phyloP scores from a whole-genome alignment of 129 eudicot species.

The Artemisia annua region DNA sequence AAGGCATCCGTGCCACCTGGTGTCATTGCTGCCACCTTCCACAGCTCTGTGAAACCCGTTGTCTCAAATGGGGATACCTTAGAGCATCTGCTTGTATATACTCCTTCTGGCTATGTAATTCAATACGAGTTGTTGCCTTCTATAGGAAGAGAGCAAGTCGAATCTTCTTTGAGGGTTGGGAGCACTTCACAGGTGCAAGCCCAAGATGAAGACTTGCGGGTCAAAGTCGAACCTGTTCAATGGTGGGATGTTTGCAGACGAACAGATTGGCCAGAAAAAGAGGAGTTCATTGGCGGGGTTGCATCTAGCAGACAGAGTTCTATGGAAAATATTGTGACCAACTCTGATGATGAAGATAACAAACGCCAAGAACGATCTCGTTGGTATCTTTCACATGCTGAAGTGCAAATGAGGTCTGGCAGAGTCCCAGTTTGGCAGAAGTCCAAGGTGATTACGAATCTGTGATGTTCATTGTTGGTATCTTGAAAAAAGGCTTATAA shows the following conservation, averaged over 20 bases:
- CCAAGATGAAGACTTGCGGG: slow-evolving; percentile 77
- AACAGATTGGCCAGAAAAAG: slow-evolving; percentile 88
- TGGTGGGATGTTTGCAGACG: slow-evolving; percentile 99
- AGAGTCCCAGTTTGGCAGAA: slow-evolving; percentile 91
- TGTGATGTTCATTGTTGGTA: slow-evolving; percentile 12
- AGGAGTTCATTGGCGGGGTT: slow-evolving; percentile 54
- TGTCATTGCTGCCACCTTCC: slow-evolving; percentile 81
- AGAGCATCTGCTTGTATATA: slow-evolving; percentile 77
- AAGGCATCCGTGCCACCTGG: slow-evolving; percentile 69
- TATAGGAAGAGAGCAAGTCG: slow-evolving; percentile 56
- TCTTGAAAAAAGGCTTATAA: slow-evolving; percentile 14
- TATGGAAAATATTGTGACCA: slow-evolving; percentile 25
- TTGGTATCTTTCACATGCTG: slow-evolving; percentile 84
- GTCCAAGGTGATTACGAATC: slow-evolving; percentile 57
- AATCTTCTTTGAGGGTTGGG: slow-evolving; percentile 48
- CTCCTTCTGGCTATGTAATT: slow-evolving; percentile 81
- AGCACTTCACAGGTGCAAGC: slow-evolving; percentile 44
- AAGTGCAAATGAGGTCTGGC: slow-evolving; percentile 80
- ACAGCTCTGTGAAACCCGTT: slow-evolving; percentile 47
- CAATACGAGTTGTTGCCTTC: slow-evolving; percentile 83
- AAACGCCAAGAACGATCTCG: slow-evolving; percentile 58
- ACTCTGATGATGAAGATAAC: slow-evolving; percentile 51
- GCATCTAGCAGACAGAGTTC: slow-evolving; percentile 34
- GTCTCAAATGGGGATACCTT: slow-evolving; percentile 35
- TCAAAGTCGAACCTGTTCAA: slow-evolving; percentile 72